These are phyloP conservation scores for Colletotrichum sp. DNA, from an alignment of 2,329 filamentous ascomycete species.

Conservation along the genomic window DNA sequence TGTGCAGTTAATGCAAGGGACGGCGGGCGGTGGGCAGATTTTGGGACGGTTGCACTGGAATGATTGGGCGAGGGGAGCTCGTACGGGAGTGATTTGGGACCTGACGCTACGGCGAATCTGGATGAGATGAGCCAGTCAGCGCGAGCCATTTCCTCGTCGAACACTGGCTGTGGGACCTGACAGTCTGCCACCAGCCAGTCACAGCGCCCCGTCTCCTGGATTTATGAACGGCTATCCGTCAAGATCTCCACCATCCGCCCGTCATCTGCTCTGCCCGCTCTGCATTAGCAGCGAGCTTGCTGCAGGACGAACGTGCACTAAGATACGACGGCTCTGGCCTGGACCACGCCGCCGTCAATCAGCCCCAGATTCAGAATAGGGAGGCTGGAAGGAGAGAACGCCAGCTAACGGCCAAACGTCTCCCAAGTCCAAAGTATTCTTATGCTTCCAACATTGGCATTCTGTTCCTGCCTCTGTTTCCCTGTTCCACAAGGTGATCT, in stretches of 20 bases:
- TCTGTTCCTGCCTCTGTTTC: neutral
- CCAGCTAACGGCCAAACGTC: neutral
- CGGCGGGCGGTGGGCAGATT: neutral
- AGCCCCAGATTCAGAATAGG: neutral
- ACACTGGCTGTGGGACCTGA: neutral
- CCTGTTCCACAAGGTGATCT: neutral
- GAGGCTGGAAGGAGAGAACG: conserved; percentile 5
- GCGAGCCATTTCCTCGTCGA: neutral
- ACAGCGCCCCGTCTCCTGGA: neutral
- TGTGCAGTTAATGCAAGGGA: neutral
- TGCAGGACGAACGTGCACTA: conserved; percentile 12
- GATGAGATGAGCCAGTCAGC: conserved; percentile 1
- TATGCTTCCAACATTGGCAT: neutral
- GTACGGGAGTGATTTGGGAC: neutral
- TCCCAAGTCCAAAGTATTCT: neutral
- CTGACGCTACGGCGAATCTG: conserved; percentile 10
- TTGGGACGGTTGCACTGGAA: neutral
- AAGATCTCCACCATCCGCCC: neutral
- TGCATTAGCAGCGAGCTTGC: neutral
- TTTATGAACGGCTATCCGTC: neutral
- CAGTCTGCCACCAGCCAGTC: neutral
- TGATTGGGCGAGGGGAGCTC: neutral
- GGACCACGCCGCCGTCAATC: conserved; percentile 3
- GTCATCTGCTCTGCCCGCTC: neutral
- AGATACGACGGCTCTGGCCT: conserved; percentile 1